Evolutionary conservation across 331 rosid species (phyloP).

Genomic region (Phaseolus coccineus): DNA sequence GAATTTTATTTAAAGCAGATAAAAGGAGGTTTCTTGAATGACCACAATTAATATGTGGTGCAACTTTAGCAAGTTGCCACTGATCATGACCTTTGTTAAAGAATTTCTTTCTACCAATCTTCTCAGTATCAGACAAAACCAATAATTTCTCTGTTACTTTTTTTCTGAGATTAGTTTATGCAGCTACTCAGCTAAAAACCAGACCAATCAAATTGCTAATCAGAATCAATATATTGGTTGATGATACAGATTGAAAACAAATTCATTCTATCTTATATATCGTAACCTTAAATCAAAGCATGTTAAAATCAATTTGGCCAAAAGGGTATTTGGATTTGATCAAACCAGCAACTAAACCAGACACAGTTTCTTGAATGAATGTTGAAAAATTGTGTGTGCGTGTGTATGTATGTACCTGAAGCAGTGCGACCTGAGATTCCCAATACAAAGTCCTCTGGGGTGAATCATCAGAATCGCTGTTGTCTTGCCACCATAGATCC

Average conservation of each 20-base stretch:
- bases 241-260: neutral
- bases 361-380: neutral
- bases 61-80: slow-evolving; percentile 20
- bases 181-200: neutral
- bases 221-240: neutral
- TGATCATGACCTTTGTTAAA: neutral
- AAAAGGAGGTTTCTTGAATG: neutral
- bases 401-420: slow-evolving; percentile 49
- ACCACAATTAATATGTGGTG: slow-evolving; percentile 30
- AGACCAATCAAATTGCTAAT: neutral
- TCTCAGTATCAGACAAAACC: neutral
- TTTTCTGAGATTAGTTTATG: neutral
- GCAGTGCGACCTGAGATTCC: slow-evolving; percentile 65
- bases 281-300: neutral
- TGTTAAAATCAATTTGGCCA: slow-evolving; percentile 7
- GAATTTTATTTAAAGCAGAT: too few species aligned
- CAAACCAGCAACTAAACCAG: neutral
- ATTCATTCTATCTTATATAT: neutral
- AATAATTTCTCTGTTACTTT: neutral
- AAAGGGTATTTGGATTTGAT: neutral
- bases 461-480: neutral
- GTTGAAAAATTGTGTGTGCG: neutral
- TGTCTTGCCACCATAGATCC: slow-evolving; percentile 34
- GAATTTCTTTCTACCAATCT: neutral
- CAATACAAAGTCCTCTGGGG: slow-evolving; percentile 51